phyloP scores from a whole-genome alignment of 805 yeast genomes.

The Sugiyamaella valdiviana region DNA sequence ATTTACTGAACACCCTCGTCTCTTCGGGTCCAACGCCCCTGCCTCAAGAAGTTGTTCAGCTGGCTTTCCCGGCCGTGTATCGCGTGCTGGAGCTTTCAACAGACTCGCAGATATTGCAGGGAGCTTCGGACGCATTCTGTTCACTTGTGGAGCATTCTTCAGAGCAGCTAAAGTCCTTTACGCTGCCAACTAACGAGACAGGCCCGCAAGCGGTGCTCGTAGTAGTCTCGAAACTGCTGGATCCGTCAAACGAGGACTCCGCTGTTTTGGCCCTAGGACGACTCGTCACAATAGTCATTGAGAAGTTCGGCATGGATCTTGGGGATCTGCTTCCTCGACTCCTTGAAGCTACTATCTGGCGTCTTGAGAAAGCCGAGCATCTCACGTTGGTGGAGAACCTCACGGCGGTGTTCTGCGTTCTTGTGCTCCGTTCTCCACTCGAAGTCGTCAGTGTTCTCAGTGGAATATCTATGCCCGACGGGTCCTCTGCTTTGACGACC shows the following conservation, averaged over 20 bases:
- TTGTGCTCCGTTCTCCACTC: slow-evolving; percentile 55
- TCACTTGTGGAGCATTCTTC: slow-evolving; percentile 45
- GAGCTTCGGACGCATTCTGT: slow-evolving; percentile 68
- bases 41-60: slow-evolving; percentile 19
- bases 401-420: slow-evolving; percentile 65
- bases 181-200: slow-evolving; percentile 2
- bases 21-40: slow-evolving; percentile 24
- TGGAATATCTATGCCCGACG: slow-evolving; percentile 26
- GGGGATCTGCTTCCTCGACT: slow-evolving; percentile 44
- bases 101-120: slow-evolving; percentile 76
- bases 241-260: slow-evolving; percentile 66
- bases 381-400: slow-evolving; percentile 72
- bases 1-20: slow-evolving; percentile 32
- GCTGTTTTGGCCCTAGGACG: slow-evolving; percentile 78
- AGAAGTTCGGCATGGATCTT: slow-evolving; percentile 41
- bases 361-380: slow-evolving; percentile 62
- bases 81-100: slow-evolving; percentile 42
- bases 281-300: slow-evolving; percentile 54
- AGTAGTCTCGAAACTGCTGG: slow-evolving; percentile 61
- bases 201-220: slow-evolving; percentile 56
- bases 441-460: slow-evolving; percentile 60
- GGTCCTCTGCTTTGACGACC: slow-evolving; percentile 40
- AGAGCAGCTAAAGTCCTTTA: slow-evolving; percentile 18
- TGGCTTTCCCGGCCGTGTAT: slow-evolving; percentile 36
- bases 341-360: slow-evolving; percentile 63